These are phyloP conservation scores for Friedmanniomyces simplex DNA, from an alignment of 495 filamentous ascomycete genomes.

Conservation along the genomic window DNA sequence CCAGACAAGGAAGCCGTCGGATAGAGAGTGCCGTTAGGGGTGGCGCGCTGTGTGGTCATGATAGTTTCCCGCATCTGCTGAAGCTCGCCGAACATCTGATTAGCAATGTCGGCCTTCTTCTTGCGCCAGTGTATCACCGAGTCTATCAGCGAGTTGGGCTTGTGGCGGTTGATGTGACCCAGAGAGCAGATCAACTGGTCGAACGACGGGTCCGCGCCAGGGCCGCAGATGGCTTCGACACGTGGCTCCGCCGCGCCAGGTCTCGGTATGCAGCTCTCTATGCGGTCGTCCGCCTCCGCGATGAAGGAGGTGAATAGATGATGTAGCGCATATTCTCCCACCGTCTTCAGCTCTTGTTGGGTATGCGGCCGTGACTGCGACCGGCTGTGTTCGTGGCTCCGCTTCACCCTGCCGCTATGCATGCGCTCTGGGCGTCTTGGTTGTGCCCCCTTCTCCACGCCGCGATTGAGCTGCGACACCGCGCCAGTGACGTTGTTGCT, in stretches of 20 bases:
- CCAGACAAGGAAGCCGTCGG: neutral
- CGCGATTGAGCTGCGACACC: neutral
- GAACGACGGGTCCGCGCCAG: conserved; percentile 78
- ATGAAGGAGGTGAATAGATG: conserved; percentile 88
- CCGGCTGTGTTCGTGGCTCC: conserved; percentile 65
- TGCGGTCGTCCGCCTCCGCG: conserved; percentile 84
- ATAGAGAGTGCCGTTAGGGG: neutral
- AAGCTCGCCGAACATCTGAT: conserved; percentile 9
- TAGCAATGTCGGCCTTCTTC: conserved; percentile 77
- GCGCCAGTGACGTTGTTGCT: neutral
- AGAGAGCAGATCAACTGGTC: conserved; percentile 90
- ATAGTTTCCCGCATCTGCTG: conserved; percentile 5
- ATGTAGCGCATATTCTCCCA: conserved; percentile 93
- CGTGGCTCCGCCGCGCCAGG: conserved; percentile 64
- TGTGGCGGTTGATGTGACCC: conserved; percentile 84
- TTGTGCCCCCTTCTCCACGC: conserved; percentile 1
- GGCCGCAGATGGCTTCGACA: conserved; percentile 81
- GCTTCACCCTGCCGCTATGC: conserved; percentile 54
- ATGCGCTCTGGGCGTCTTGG: conserved; percentile 46
- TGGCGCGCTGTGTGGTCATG: neutral
- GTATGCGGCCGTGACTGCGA: conserved; percentile 68
- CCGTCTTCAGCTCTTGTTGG: conserved; percentile 70
- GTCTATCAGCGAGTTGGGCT: conserved; percentile 92
- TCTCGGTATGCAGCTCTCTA: conserved; percentile 68
- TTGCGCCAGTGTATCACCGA: conserved; percentile 97